phyloP scores from a whole-genome alignment of 192 early-diverging fungal genomes.

The Coemansia sp. region DNA sequence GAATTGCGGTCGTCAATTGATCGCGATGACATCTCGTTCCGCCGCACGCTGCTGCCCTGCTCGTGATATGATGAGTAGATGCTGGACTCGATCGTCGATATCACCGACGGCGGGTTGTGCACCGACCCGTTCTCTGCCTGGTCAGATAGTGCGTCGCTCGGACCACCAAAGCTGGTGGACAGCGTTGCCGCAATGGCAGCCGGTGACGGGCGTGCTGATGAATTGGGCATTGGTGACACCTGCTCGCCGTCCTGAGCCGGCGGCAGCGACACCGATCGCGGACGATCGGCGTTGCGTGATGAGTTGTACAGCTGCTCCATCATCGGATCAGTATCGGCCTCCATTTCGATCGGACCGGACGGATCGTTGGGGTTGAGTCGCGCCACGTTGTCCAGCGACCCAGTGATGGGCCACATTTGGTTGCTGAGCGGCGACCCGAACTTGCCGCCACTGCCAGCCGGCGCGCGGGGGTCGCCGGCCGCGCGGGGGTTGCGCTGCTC shows the following conservation, averaged over 20 bases:
- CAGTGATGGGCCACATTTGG: constrained; percentile 38
- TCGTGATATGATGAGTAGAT: constrained; percentile 41
- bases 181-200: constrained; percentile 33
- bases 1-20: constrained; percentile 38
- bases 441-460: constrained; percentile 5
- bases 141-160: constrained; percentile 15
- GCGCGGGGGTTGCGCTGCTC: no score
- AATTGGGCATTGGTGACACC: not conserved
- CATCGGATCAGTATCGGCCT: constrained; percentile 3
- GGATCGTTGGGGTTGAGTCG: not conserved
- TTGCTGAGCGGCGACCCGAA: constrained; percentile 39
- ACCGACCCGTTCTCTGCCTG: constrained; percentile 25
- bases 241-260: constrained; percentile 10
- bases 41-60: constrained; percentile 8
- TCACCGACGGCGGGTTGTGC: constrained; percentile 34
- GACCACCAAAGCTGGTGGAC: constrained; percentile 44
- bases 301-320: constrained; percentile 10
- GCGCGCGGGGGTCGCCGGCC: not conserved
- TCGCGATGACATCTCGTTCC: constrained; percentile 22
- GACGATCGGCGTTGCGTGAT: constrained; percentile 4
- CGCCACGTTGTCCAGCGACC: constrained; percentile 15
- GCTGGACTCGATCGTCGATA: constrained; percentile 52
- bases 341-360: not conserved
- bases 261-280: constrained; percentile 26
- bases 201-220: constrained; percentile 13